Evolutionary conservation across 2,329 filamentous ascomycete genomes (phyloP).

Genomic region (Sporothrix dimorphospora): DNA sequence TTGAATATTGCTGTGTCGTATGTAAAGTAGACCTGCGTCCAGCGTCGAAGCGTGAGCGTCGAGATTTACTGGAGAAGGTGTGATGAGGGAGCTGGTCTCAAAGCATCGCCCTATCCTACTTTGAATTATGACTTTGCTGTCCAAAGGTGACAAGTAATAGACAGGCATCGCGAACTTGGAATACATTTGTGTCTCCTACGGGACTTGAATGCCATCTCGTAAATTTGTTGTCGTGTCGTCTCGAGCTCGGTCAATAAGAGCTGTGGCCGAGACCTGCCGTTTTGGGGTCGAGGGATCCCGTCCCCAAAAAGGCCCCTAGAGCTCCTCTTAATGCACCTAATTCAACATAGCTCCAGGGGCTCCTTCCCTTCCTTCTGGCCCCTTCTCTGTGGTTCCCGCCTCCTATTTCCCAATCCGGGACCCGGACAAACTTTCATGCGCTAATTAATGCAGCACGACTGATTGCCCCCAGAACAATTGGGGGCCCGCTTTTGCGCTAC

Average conservation of each 20-base stretch:
- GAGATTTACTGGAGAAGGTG: not conserved
- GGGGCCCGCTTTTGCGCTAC: not conserved
- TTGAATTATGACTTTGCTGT: not conserved
- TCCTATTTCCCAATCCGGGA: not conserved
- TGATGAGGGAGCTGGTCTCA: not conserved
- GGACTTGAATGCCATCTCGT: not conserved
- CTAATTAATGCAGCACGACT: not conserved
- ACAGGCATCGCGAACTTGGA: not conserved
- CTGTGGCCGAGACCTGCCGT: not conserved
- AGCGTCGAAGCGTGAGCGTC: not conserved
- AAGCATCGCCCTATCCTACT: not conserved
- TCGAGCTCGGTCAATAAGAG: not conserved
- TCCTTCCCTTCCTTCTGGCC: not conserved
- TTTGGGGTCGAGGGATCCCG: not conserved
- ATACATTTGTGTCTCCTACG: not conserved
- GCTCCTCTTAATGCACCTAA: not conserved
- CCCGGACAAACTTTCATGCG: slow-evolving; percentile 21
- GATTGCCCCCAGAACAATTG: not conserved
- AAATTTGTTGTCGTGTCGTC: not conserved
- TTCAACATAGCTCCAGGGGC: not conserved
- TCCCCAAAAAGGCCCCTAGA: not conserved
- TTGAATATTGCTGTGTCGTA: not conserved
- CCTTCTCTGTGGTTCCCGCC: not conserved
- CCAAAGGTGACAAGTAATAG: not conserved
- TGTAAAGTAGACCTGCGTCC: not conserved